A percentile compares a stretch with the other conserved stretches of the same genome.
Conservation (phyloP, 2,329 filamentous ascomycete genomes). For the Biscogniauxia marginata region DNA sequence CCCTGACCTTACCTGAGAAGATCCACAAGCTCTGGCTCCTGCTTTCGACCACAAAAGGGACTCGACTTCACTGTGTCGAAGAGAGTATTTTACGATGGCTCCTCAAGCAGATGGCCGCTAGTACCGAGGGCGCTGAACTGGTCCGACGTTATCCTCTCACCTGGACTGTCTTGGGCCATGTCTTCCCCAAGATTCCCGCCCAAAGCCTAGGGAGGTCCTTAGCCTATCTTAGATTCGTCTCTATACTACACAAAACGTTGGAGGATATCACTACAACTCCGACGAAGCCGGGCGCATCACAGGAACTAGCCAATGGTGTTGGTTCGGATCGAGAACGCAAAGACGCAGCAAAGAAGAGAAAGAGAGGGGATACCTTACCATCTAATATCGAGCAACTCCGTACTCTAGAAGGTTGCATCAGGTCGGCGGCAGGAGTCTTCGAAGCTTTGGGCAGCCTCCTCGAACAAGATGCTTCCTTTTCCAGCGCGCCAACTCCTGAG, state of each 20-base stretch:
- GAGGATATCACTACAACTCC: slow-evolving; percentile 50
- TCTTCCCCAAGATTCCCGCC: slow-evolving; percentile 64
- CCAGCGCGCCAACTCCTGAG: slow-evolving; percentile 32
- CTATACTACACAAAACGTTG: slow-evolving; percentile 64
- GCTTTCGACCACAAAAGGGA: slow-evolving; percentile 42
- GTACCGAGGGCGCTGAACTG: slow-evolving; percentile 46
- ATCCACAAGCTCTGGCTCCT: slow-evolving; percentile 49
- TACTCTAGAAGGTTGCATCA: slow-evolving; percentile 40
- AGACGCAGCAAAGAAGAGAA: slow-evolving; percentile 37
- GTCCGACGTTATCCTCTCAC: slow-evolving; percentile 55
- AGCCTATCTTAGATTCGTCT: slow-evolving; percentile 66
- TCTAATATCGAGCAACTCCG: slow-evolving; percentile 44
- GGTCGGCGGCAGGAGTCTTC: slow-evolving; percentile 49
- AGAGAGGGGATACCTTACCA: slow-evolving; percentile 38
- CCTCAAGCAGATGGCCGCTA: slow-evolving; percentile 58
- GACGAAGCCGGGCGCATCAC: slow-evolving; percentile 7
- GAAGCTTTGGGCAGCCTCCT: slow-evolving; percentile 46
- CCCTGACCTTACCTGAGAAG: slow-evolving; percentile 44
- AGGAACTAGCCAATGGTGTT: slow-evolving; percentile 7
- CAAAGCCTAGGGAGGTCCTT: slow-evolving; percentile 70
- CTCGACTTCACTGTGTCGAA: slow-evolving; percentile 52
- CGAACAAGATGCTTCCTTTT: slow-evolving; percentile 40
- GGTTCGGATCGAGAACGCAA: slow-evolving; percentile 24
- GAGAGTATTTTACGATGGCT: slow-evolving; percentile 62
- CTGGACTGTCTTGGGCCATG: slow-evolving; percentile 61